Evolutionary conservation across 345 rosid genomes (phyloP), one percentile per base, ranked within the genome.

Genomic region (Eucalyptus microcorys): DNA sequence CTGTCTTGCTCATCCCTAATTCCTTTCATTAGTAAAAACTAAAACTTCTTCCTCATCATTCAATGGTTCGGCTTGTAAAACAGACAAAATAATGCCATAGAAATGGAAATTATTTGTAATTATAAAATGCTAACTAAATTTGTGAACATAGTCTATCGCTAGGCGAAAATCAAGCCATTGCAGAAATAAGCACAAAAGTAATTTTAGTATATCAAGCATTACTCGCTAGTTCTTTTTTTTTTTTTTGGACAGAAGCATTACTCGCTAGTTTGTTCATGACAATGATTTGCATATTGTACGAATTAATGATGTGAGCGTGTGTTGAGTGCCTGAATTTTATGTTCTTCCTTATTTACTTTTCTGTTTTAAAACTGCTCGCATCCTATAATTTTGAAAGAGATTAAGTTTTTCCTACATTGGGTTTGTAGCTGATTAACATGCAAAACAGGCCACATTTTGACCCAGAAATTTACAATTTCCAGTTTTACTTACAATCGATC

Each of bases 171-270:
- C 55, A 52, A 52, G 55, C 10, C 55, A 52, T 19, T 52, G 55
- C 24, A 0, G 24, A 52, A 3, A 7, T 52, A 52, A 52, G 55
- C 1, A 0, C 24, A 52, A 52, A 52, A 52, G 55, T 3, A 52
- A 49, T 13, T 49, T 13, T 49, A 52, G 55, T 7, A 4, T 10
- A 71, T 37, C 27, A 19, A 7, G 37, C 27, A 71, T 19, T n/a
- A n/a, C n/a, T n/a, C n/a, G n/a, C n/a, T n/a, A n/a, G n/a, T n/a
- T n/a, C n/a, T n/a, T n/a, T n/a, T n/a, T n/a, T n/a, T n/a, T n/a
- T n/a, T n/a, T n/a, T n/a, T n/a, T n/a, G n/a, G n/a, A n/a, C n/a
- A n/a, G n/a, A n/a, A n/a, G n/a, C n/a, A n/a, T n/a, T 37, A 37
- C 45, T 10, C 8, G 5, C 7, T 19, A 37, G 8, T 37, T 10